Conservation (phyloP, 2,329 filamentous ascomycete genomes). For the Plectosphaerella sp. region DNA sequence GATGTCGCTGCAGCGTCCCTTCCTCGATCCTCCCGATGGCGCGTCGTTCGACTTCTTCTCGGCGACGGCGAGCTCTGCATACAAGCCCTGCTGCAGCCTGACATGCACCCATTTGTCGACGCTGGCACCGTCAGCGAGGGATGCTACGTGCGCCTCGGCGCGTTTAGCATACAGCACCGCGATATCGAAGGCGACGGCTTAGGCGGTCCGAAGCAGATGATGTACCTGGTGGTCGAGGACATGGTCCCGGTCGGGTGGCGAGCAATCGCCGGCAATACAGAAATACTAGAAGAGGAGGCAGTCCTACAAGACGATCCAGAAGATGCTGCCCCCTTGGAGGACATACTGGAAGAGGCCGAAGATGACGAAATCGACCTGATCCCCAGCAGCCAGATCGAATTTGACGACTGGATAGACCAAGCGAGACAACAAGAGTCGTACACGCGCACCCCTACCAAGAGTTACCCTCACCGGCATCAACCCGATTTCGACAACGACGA, state of each 20-base stretch:
- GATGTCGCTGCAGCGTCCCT: conserved; percentile 32
- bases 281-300: neutral
- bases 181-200: conserved; percentile 1
- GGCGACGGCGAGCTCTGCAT: conserved; percentile 50
- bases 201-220: conserved; percentile 21
- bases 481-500: conserved; percentile 7
- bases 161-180: conserved; percentile 18
- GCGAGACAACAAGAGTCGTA: no score
- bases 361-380: conserved; percentile 3
- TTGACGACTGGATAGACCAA: conserved; percentile 1
- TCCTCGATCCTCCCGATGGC: conserved; percentile 30
- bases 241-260: conserved; percentile 45
- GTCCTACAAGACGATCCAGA: conserved; percentile 2
- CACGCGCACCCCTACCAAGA: neutral
- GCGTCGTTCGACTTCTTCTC: conserved; percentile 41
- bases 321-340: no score
- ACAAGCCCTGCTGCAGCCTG: conserved; percentile 43
- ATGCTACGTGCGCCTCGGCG: conserved; percentile 42
- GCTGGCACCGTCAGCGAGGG: conserved; percentile 39
- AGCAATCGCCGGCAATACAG: neutral
- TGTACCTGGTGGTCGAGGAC: conserved; percentile 41
- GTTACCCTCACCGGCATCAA: no score
- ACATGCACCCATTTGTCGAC: conserved; percentile 44
- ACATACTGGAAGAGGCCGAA: neutral
- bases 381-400: conserved; percentile 9